Conservation (phyloP, 2,329 filamentous ascomycete genomes). For the Aspergillus alliaceus region DNA sequence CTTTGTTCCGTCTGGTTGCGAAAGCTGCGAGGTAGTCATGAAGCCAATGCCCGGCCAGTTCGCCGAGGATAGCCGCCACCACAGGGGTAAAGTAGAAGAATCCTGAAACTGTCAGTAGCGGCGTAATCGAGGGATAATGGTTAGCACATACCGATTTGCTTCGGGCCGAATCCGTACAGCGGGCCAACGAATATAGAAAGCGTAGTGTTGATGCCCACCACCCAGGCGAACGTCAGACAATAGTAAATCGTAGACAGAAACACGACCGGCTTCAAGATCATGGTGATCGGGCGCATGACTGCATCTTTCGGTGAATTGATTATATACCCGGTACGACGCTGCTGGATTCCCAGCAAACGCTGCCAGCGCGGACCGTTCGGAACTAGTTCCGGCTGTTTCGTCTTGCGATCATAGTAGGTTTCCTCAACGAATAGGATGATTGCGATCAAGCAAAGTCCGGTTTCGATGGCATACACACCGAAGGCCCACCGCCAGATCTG, state of each 20-base stretch:
- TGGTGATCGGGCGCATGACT: conserved; percentile 35
- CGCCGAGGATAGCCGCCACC: conserved; percentile 55
- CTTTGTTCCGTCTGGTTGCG: conserved; percentile 49
- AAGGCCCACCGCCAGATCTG: conserved; percentile 39
- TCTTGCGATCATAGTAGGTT: conserved; percentile 39
- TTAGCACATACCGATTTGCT: conserved; percentile 47
- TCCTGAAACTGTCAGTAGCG: conserved; percentile 23
- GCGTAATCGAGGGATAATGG: conserved; percentile 1
- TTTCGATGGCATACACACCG: conserved; percentile 35
- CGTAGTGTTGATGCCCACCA: conserved; percentile 57
- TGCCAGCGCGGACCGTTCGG: conserved; percentile 30
- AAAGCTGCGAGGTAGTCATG: conserved; percentile 52
- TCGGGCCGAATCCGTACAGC: conserved; percentile 52
- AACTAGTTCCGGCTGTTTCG: conserved; percentile 15
- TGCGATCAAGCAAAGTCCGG: conserved; percentile 32
- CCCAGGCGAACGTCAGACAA: conserved; percentile 43
- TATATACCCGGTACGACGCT: conserved; percentile 29
- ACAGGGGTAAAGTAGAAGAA: conserved; percentile 61
- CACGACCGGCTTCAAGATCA: conserved; percentile 41
- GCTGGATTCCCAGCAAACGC: conserved; percentile 38
- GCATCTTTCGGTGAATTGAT: conserved; percentile 34
- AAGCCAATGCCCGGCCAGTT: conserved; percentile 56
- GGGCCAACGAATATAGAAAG: conserved; percentile 53
- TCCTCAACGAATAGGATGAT: conserved; percentile 38
- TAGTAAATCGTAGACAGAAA: conserved; percentile 39